Evolutionary conservation across 1,284 basidiomycete genomes (phyloP).

Genomic region (Irpex sp.): DNA sequence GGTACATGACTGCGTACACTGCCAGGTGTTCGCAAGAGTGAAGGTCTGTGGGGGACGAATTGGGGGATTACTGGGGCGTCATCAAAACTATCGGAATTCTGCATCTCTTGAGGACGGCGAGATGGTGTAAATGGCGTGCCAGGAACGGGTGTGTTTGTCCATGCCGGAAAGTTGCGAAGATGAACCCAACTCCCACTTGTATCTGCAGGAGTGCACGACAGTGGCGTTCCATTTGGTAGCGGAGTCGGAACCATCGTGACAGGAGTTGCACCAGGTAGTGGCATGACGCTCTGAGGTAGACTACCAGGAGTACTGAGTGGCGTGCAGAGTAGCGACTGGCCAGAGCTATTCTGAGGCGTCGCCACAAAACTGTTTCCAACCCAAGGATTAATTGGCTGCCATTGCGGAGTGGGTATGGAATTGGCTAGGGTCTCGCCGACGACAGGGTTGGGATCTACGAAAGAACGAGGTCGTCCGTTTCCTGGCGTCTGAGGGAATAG

Average conservation of each 20-base stretch:
- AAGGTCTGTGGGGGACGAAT: no score
- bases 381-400: constrained; percentile 7
- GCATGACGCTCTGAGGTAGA: neutral
- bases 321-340: neutral
- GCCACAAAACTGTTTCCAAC: constrained; percentile 6
- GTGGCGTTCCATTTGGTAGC: neutral
- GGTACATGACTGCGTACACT: neutral
- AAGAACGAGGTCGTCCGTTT: neutral
- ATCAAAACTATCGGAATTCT: no score
- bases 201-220: neutral
- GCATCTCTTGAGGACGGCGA: no score
- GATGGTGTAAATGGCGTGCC: no score
- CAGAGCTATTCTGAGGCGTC: neutral
- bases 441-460: neutral
- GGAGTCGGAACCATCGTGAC: neutral
- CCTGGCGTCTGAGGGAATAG: neutral
- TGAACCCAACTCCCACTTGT: no score
- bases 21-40: neutral
- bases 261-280: neutral
- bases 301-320: neutral
- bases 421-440: neutral
- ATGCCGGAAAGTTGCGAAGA: no score
- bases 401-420: neutral
- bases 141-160: no score
- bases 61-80: no score